These are phyloP conservation scores for Penicillium brevicompactum DNA, from an alignment of 2,329 filamentous ascomycete genomes.

Conservation along the genomic window DNA sequence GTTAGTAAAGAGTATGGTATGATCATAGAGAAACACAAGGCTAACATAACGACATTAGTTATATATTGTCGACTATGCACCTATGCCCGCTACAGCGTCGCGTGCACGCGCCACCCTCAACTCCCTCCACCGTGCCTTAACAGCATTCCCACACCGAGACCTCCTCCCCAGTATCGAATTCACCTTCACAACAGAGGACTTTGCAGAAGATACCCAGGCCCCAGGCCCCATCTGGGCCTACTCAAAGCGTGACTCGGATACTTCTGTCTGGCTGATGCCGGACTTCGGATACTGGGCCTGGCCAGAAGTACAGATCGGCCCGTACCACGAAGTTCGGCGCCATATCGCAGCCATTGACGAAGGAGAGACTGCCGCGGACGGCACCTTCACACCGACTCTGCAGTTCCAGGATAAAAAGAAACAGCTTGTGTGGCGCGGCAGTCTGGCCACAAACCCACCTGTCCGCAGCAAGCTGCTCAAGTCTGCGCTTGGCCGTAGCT, in stretches of 20 bases:
- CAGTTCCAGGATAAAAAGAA: conserved; percentile 44
- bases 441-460: conserved; percentile 40
- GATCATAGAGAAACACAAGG: not conserved
- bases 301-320: conserved; percentile 51
- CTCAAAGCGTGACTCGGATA: conserved; percentile 42
- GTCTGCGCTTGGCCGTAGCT: conserved; percentile 42
- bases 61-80: conserved; percentile 39
- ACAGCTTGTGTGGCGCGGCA: conserved; percentile 54
- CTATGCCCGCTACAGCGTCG: conserved; percentile 37
- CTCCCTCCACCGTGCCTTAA: conserved; percentile 52
- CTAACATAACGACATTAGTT: conserved; percentile 26
- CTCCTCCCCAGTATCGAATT: conserved; percentile 54
- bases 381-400: conserved; percentile 16
- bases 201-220: conserved; percentile 30
- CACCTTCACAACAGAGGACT: conserved; percentile 51
- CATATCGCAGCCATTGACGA: conserved; percentile 42
- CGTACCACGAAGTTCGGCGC: conserved; percentile 46
- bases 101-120: conserved; percentile 48
- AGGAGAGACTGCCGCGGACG: conserved; percentile 24
- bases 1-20: conserved; percentile 24
- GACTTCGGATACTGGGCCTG: conserved; percentile 59
- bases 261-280: conserved; percentile 53
- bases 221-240: conserved; percentile 47
- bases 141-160: conserved; percentile 40
- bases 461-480: conserved; percentile 45